Base-by-base conservation (phyloP, 1,139 yeast genomes). In the Debaryomyces sp. region DNA sequence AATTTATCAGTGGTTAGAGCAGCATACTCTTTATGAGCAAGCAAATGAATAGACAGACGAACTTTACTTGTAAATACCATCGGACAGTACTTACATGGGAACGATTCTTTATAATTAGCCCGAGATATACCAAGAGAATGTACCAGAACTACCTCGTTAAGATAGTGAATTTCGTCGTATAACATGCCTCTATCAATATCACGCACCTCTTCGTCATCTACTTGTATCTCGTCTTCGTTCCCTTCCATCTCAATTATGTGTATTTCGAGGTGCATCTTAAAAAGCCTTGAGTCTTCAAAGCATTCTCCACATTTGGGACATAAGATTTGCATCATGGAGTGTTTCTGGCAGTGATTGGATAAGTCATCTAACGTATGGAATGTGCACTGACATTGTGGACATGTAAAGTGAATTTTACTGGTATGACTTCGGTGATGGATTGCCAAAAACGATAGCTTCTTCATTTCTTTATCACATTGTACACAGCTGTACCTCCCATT, bases 241-340 rank as follows among this genome's bases (percentile, higher is more conserved):
- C 21, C 39, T 34, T 47, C 52, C 17, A 48, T 17, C n/a, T 50
- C 52, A 18, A 48, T 26, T 6, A 43, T 46, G 23, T 52, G 55
- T 24, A 50, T 33, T 15, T 49, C 45, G 23, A 52, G 18, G 35
- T 52, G 55, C 39, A 45, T 30, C 27, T 30, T 41, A 34, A 41
- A 50, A 6, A 49, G 39, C 12, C 44, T 15, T 1, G 46, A 24
- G 40, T 49, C 46, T 6, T 29, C 23, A 30, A 50, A 46, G 2
- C 15, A 18, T 30, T 33, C 36, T 10, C 8, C 9, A 37, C 55
- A 52, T 15, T 30, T 22, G 10, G 49, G 49, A 34, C 55, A 52
- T 18, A 42, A 12, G 3, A 37, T 22, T 9, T 41, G 22, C 18
- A 4, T 26, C 27, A 24, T 23, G 21, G 24, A 23, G 17, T 51